phyloP scores from a whole-genome alignment of 208 protist genomes.

The Acanthamoeba castellanii region DNA sequence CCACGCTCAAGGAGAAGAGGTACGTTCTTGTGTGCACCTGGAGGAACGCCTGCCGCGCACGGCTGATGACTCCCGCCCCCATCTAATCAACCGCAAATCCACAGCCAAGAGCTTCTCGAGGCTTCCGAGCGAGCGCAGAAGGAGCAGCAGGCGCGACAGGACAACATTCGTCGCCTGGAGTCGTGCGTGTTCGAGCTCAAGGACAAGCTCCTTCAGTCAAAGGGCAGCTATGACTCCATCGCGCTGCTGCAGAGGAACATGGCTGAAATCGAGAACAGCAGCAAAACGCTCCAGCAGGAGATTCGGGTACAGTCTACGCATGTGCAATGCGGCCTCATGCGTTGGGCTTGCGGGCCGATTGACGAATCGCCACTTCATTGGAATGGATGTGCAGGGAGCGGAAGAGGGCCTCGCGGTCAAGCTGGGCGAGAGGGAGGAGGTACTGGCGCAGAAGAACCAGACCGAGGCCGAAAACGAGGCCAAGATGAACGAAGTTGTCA shows the following conservation, averaged over 20 bases:
- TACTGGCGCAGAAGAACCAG: background rate
- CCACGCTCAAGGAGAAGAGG: background rate
- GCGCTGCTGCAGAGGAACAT: conserved; percentile 24
- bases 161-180: background rate
- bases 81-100: background rate
- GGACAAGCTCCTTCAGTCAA: conserved; percentile 29
- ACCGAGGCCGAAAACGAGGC: conserved; percentile 9
- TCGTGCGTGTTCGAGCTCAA: conserved; percentile 63
- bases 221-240: conserved; percentile 6
- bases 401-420: background rate
- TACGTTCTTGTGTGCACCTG: background rate
- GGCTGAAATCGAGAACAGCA: background rate
- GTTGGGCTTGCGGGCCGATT: too few species aligned
- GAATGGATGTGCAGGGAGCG: background rate
- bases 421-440: background rate
- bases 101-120: background rate
- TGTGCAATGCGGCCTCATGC: too few species aligned
- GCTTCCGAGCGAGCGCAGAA: background rate
- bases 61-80: background rate
- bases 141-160: background rate
- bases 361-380: too few species aligned
- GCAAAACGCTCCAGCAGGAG: background rate
- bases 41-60: too few species aligned
- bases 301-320: background rate
- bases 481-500: background rate